Base-by-base conservation (phyloP, 495 filamentous ascomycete species). In the Cercophora sp. region DNA sequence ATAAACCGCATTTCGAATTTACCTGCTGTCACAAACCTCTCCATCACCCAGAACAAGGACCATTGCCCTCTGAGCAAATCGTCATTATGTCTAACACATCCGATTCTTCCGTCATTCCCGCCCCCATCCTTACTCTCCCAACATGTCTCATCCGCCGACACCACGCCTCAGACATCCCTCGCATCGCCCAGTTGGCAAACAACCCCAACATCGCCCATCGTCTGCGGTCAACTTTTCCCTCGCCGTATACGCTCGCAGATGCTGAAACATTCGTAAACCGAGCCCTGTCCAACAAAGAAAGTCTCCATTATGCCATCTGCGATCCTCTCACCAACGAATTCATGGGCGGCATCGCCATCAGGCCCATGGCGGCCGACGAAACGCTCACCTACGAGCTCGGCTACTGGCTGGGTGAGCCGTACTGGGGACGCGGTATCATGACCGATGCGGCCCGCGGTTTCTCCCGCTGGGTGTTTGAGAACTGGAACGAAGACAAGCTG, bases 371-470 rank as follows among this genome's bases (percentile, higher is more conserved):
- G 1, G 69, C 70, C 19, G 26, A 67, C 51, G 62, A 74, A 36
- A 60, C 52, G 50, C 55, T 57, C 18, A 68, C 58, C 18, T 56
- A 63, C 37, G 66, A 72, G 58, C 5, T 76, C 5, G 73, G 71
- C 5, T 76, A 74, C 59, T 74, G 64, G 61, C 24, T 68, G 8
- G 63, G 52, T n/a, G 60, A 52, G 52, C 46, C 58, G 2, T 52
- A 55, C 36, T 73, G 71, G 73, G 73, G 74, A 0, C 59, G 54
- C 13, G 70, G 74, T 0, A 56, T 72, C 32, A 65, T 65, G 42
- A 67, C 61, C 18, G 66, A 62, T 35, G 62, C 55, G 18, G 32
- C 59, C 0, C 22, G 5, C 2, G 61, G 19, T 16, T 68, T 66
- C 27, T 34, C 51, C 15, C 43, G 55, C 8, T 76, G 72, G 70